Base-by-base conservation (phyloP, 441 rosid genomes). In the Biscutella laevigata region DNA sequence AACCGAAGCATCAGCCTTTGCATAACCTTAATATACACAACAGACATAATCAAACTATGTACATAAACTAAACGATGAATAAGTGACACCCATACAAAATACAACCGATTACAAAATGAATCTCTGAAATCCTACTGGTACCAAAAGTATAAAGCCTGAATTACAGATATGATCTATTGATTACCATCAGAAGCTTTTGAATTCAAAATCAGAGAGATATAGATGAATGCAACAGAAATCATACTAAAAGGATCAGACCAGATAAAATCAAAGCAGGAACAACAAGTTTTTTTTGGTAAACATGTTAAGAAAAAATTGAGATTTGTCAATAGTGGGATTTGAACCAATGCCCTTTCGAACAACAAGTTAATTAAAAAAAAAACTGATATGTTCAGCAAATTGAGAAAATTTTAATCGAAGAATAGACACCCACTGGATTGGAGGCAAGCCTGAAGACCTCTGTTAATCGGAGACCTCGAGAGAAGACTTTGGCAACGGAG, bases 371-470 rank as follows among this genome's bases (percentile, higher is more conserved):
- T 17, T 17, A 17, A 17, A 17, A 17, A 17, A 17, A 17, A 17
- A 17, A 17, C 20, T 17, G 20, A 17, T 1, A 17, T 17, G 20
- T 3, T 17, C 20, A 17, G 20, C 2, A 17, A 17, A 22, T 27
- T 4, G 43, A 29, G 45, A 4, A 32, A 36, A 34, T 17, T 17
- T 17, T 3, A 17, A 17, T 17, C 20, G 29, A 30, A 29, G 25
- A 30, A 38, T 10, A 47, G 51, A 47, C 15, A 64, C 57, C 4
- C 71, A 80, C 84, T 67, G 53, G 81, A 72, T 46, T 61, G 72
- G 42, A 66, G 70, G 70, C 60, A 68, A 72, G 85, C 76, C 32
- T 68, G 83, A 28, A 77, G 71, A 53, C 69, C 71, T 58, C 65
- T 74, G 35, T 62, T 64, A 52, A 81, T 39, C 7, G 82, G 83